Evolutionary conservation across 306 rosid genomes (phyloP).

Genomic region (Lathyrus aphaca): DNA sequence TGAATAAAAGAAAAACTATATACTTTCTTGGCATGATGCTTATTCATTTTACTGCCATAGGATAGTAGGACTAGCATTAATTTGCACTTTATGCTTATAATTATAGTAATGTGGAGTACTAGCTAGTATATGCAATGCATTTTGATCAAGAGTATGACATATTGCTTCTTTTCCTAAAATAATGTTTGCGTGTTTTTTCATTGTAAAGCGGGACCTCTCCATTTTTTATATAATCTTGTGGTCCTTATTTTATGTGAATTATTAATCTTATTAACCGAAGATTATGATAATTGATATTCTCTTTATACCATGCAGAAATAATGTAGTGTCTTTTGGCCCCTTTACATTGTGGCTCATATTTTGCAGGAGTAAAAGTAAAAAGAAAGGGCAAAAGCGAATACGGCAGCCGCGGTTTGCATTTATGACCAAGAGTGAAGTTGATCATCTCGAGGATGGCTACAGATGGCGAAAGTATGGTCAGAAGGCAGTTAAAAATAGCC

Average conservation of each 20-base stretch:
- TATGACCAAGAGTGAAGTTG: constrained; percentile 94
- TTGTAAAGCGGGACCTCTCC: constrained; percentile 27
- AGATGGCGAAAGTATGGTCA: constrained; percentile 99
- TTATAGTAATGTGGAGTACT: constrained; percentile 14
- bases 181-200: constrained; percentile 33
- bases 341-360: constrained; percentile 31
- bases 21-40: constrained; percentile 28
- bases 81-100: constrained; percentile 31
- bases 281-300: neutral
- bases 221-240: constrained; percentile 26
- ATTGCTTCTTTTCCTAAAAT: constrained; percentile 35
- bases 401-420: constrained; percentile 92
- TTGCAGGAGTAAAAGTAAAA: constrained; percentile 74
- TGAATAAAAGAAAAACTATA: constrained; percentile 7
- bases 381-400: constrained; percentile 87
- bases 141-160: constrained; percentile 32
- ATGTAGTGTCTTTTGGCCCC: constrained; percentile 17
- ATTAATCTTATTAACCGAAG: constrained; percentile 18
- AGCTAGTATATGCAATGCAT: constrained; percentile 22
- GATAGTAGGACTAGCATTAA: constrained; percentile 37
- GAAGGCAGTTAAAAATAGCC: constrained; percentile 96
- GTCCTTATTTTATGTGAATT: constrained; percentile 45
- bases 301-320: constrained; percentile 30
- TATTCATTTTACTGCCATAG: constrained; percentile 32
- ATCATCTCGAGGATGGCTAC: constrained; percentile 97